phyloP scores from a whole-genome alignment of 441 rosid species.

The Theobroma grandiflorum region DNA sequence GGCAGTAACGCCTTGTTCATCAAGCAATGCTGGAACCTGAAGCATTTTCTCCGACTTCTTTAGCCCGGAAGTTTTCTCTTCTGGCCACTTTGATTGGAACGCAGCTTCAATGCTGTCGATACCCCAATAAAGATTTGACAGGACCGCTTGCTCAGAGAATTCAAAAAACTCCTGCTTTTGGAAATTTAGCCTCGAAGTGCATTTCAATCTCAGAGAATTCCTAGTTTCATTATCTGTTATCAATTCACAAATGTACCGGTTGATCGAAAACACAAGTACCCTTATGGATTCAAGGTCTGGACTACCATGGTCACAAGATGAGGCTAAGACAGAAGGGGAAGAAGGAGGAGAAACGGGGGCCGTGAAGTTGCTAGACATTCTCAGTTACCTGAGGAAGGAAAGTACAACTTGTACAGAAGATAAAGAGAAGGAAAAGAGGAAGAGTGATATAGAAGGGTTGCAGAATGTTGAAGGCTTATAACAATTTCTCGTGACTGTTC shows the following conservation, averaged over 20 bases:
- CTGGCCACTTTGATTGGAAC: conserved; percentile 43
- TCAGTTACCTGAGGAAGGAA: conserved; percentile 21
- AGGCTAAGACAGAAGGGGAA: conserved; percentile 37
- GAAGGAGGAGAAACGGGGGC: conserved; percentile 44
- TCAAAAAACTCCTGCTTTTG: conserved; percentile 56
- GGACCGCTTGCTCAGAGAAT: conserved; percentile 71
- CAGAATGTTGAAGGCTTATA: conserved; percentile 26
- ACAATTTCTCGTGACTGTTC: conserved; percentile 48
- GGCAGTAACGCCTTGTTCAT: conserved; percentile 69
- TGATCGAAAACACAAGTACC: conserved; percentile 52
- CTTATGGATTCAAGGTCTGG: conserved; percentile 53
- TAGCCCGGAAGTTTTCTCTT: conserved; percentile 43
- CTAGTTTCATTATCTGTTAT: conserved; percentile 43
- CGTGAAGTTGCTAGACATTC: conserved; percentile 38
- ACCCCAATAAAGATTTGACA: conserved; percentile 86
- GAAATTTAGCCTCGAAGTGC: conserved; percentile 50
- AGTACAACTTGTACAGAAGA: conserved; percentile 21
- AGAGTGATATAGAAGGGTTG: conserved; percentile 19
- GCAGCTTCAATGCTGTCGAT: conserved; percentile 70
- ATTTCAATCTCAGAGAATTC: conserved; percentile 50
- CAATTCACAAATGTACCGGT: conserved; percentile 45
- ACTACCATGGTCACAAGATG: conserved; percentile 39
- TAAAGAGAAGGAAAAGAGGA: conserved; percentile 29
- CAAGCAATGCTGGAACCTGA: conserved; percentile 91
- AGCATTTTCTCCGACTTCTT: conserved; percentile 77